phyloP scores from a whole-genome alignment of 768 basidiomycete genomes.

The Panellus pusillus region DNA sequence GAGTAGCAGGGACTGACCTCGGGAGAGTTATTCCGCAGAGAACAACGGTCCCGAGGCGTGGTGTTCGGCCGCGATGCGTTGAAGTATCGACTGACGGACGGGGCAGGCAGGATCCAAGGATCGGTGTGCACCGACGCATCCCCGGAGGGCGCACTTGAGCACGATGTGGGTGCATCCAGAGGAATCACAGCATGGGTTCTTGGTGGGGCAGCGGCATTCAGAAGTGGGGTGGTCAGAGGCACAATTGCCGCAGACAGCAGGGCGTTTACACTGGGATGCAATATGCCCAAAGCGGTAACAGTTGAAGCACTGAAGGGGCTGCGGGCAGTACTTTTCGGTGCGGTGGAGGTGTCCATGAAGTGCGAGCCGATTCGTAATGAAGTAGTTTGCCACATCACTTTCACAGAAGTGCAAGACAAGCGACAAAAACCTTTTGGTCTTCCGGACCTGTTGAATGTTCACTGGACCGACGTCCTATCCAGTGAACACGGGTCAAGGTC shows the following conservation, averaged over 20 bases:
- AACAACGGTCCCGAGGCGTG: not conserved
- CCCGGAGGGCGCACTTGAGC: not conserved
- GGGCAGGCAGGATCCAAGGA: not conserved
- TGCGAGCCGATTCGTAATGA: not conserved
- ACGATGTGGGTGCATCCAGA: not conserved
- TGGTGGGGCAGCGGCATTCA: not conserved
- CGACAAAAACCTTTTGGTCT: not conserved
- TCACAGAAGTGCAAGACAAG: not conserved
- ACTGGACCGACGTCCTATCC: not conserved
- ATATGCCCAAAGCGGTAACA: slow-evolving; percentile 2
- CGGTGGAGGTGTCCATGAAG: slow-evolving; percentile 1
- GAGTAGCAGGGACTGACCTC: no score
- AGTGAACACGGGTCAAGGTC: not conserved
- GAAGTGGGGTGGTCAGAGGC: not conserved
- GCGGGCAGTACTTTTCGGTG: slow-evolving; percentile 1
- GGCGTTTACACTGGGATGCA: not conserved
- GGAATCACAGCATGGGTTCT: not conserved
- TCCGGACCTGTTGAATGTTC: not conserved
- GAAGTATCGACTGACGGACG: not conserved
- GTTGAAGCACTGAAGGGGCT: slow-evolving; percentile 3
- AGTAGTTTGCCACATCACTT: not conserved
- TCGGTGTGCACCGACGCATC: not conserved
- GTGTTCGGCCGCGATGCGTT: not conserved
- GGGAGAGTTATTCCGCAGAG: no score
- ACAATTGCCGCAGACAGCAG: not conserved